Base-by-base conservation (phyloP, 805 yeast species). In the Myxozyma nipponensis region DNA sequence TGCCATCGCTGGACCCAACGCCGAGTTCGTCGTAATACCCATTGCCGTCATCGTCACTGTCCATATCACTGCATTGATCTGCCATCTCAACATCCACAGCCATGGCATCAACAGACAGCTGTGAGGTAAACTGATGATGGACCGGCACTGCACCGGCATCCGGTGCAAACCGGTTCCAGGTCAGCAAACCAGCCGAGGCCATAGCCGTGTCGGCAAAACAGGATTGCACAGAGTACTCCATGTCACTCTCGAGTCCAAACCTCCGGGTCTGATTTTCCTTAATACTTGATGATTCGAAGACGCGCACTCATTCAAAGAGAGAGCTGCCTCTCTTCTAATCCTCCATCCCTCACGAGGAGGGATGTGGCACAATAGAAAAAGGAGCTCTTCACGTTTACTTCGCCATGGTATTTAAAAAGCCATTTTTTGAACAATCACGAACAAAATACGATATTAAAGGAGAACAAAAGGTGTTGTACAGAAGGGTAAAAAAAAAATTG, bases 331-430 rank as follows among this genome's bases (percentile, higher is more conserved):
- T 35, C 38, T 10, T 18, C 19, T 35, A 28, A 28, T 28, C 32
- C 32, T 9, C 13, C 32, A 13, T 13, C 32, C 32, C 32, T 13
- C 32, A 7, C 13, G 13, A 9, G 7, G 32, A 28, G 32, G 32
- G 32, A 28, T 13, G 32, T 13, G 17, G 38, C 15, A n/a, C 6
- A 18, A 13, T 35, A 35, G 19, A 17, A 35, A 35, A 35, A 35
- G 15, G 19, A 35, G 38, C 38, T 35, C 38, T 35, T 13, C 9
- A 6, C 17, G 15, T 35, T 35, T 17, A 10, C 15, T 35, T 35
- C 19, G 38, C 38, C 38, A 35, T 35, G 38, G 15, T 35, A 35
- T 35, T 35, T 35, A 35, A n/a, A 35, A 35, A 35, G 38, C 38
- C 38, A 35, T 35, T 35, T 35, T 35, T 35, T 35, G 9, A 13